Base-by-base conservation (phyloP, 768 basidiomycete genomes). In the Trametes cingulata region DNA sequence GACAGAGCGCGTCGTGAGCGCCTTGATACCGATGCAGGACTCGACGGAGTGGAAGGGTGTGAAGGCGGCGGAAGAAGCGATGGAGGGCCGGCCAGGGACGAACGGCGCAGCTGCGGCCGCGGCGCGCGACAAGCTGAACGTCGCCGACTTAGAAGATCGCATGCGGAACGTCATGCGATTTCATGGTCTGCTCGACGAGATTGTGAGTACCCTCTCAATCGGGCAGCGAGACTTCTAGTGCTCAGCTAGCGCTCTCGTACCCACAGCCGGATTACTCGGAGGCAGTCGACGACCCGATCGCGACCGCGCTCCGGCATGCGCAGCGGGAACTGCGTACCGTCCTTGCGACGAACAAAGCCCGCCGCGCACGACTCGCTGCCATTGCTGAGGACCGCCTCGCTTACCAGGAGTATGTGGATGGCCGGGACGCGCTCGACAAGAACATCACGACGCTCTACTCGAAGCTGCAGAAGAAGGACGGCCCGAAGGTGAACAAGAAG, bases 231-330 rank as follows among this genome's bases (percentile, higher is more conserved):
- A 43, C 69, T 74, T 60, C 70, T 55, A 4, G 3, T 25, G 22
- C 17, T 41, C 33, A 46, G 59, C 4, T 5, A 33, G 4, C 29
- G 10, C 10, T 33, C 6, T 33, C 10, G 10, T 33, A 5, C 29
- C 29, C 10, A 33, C 62, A 91, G 89, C 88, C 89, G 47, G 85
- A 92, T 71, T 92, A 83, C 68, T 77, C 84, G 22, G 80, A 85
- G 45, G 85, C 88, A 61, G 89, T 95, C 37, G 96, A 98, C 70
- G 97, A 99, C 73, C 95, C 95, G 33, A 91, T 99, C 49, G 88
- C 95, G 8, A 86, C 91, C 1, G 90, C 93, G 1, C 83, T 99
- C 0, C 89, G 96, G 2, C 87, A 92, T 42, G 91, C 93, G 17
- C 97, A 99, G 71, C 76, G 81, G 14, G 85, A 93, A 64, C 81